Percentiles rank a stretch among this genome's conserved stretches.
Conservation (phyloP, 768 basidiomycete species). For the Hortiboletus campestris region DNA sequence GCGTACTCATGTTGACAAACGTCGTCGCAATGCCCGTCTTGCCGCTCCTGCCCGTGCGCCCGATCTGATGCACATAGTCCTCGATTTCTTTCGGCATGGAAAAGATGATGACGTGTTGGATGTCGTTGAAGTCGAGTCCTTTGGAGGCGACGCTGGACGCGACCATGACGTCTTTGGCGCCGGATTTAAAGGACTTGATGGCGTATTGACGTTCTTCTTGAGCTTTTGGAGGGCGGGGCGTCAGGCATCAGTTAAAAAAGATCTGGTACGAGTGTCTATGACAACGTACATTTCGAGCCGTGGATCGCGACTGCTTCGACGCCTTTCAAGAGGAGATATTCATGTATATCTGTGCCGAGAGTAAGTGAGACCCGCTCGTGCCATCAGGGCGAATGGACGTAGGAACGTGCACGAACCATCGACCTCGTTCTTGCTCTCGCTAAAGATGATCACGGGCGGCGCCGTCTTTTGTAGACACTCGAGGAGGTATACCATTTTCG, state of each 20-base stretch:
- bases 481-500: slow-evolving; percentile 98
- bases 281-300: slow-evolving; percentile 83
- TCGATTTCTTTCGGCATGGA: slow-evolving; percentile 99
- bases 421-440: slow-evolving; percentile 99
- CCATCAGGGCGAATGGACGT: background rate
- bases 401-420: slow-evolving; percentile 61
- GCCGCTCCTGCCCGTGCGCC: slow-evolving; percentile 94
- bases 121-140: slow-evolving; percentile 97
- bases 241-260: background rate
- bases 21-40: slow-evolving; percentile 99
- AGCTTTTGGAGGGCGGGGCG: slow-evolving; percentile 43
- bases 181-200: slow-evolving; percentile 96
- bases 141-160: slow-evolving; percentile 98
- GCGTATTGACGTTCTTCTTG: slow-evolving; percentile 99
- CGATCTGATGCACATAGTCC: slow-evolving; percentile 99
- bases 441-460: slow-evolving; percentile 96
- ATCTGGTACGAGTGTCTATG: background rate
- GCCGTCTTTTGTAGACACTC: slow-evolving; percentile 98
- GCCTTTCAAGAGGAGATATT: slow-evolving; percentile 93
- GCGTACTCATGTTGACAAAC: slow-evolving; percentile 97
- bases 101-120: slow-evolving; percentile 98
- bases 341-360: slow-evolving; percentile 81
- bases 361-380: background rate
- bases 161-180: slow-evolving; percentile 99
- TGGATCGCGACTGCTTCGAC: slow-evolving; percentile 99